phyloP scores from a whole-genome alignment of 352 stramenopile species.

The Salisapilia sapeloensis region DNA sequence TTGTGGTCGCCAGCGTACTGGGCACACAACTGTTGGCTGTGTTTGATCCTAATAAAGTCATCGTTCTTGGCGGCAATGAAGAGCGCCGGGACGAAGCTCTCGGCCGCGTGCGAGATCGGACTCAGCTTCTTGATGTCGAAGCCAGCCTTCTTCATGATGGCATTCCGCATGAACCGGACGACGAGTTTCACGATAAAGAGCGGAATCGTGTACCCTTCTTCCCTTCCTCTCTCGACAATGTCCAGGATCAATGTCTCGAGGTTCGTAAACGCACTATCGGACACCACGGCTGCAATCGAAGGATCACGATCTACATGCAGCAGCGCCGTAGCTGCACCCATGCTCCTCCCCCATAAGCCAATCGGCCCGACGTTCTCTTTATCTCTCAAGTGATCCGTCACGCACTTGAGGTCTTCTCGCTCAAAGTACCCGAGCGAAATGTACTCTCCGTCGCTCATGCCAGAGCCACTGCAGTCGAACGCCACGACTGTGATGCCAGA shows the following conservation, averaged over 20 bases:
- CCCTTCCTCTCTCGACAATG: conserved; percentile 91
- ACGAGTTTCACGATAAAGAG: conserved; percentile 84
- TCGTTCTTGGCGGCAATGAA: conserved; percentile 92
- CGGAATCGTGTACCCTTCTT: conserved; percentile 87
- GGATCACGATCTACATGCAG: conserved; percentile 94
- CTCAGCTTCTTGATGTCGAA: conserved; percentile 73
- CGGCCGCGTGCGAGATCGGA: conserved; percentile 77
- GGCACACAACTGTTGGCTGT: conserved; percentile 64
- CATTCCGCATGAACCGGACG: conserved; percentile 82
- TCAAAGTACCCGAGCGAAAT: conserved; percentile 97
- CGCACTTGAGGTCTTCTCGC: conserved; percentile 68
- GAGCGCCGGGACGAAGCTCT: conserved; percentile 93
- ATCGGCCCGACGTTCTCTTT: conserved; percentile 88
- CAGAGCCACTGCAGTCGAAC: conserved; percentile 95
- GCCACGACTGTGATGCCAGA: conserved; percentile 90
- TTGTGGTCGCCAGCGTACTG: conserved; percentile 97
- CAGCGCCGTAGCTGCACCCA: conserved; percentile 96
- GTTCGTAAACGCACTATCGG: conserved; percentile 95
- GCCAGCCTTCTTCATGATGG: conserved; percentile 82
- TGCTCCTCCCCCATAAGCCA: conserved; percentile 94
- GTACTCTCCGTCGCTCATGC: conserved; percentile 93
- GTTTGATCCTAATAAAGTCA: conserved; percentile 87
- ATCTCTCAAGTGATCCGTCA: conserved; percentile 88
- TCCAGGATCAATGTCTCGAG: conserved; percentile 92
- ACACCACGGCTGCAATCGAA: conserved; percentile 92